A percentile compares a stretch with the other conserved stretches of the same genome.
phyloP scores from a whole-genome alignment of 345 rosid species.

The Populus alba region DNA sequence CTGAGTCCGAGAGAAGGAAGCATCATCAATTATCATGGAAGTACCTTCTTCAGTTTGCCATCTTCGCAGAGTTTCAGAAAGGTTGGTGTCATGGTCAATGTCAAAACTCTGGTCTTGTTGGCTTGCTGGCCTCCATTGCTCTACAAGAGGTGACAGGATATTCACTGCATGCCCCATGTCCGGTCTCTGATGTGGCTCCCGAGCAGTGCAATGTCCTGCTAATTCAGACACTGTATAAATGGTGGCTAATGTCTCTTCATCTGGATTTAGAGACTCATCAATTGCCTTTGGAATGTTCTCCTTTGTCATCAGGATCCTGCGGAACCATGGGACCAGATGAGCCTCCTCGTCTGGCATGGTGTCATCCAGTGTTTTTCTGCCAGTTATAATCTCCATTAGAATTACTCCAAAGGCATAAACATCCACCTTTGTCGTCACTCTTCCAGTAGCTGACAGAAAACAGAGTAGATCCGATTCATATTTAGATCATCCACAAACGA shows the following conservation, averaged over 20 bases:
- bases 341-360: constrained; percentile 16
- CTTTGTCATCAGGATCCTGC: constrained; percentile 19
- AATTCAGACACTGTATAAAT: constrained; percentile 23
- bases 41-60: constrained; percentile 83
- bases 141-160: constrained; percentile 34
- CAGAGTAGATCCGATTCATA: neutral
- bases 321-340: constrained; percentile 29
- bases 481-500: neutral
- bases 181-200: constrained; percentile 24
- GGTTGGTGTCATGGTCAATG: constrained; percentile 69
- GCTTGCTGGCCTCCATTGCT: constrained; percentile 79
- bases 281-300: constrained; percentile 17
- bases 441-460: constrained; percentile 27
- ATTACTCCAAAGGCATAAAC: constrained; percentile 28
- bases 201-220: constrained; percentile 31
- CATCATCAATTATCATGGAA: constrained; percentile 46
- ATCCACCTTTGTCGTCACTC: constrained; percentile 31
- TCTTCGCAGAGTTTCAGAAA: constrained; percentile 75
- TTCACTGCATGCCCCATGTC: constrained; percentile 37
- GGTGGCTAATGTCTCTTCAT: constrained; percentile 21
- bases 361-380: constrained; percentile 27
- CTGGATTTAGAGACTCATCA: constrained; percentile 15
- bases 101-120: constrained; percentile 59
- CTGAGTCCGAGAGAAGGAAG: constrained; percentile 56
- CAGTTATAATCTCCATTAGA: constrained; percentile 29